Base-by-base conservation (phyloP, 352 stramenopile species). In the Pythium angustatum region DNA sequence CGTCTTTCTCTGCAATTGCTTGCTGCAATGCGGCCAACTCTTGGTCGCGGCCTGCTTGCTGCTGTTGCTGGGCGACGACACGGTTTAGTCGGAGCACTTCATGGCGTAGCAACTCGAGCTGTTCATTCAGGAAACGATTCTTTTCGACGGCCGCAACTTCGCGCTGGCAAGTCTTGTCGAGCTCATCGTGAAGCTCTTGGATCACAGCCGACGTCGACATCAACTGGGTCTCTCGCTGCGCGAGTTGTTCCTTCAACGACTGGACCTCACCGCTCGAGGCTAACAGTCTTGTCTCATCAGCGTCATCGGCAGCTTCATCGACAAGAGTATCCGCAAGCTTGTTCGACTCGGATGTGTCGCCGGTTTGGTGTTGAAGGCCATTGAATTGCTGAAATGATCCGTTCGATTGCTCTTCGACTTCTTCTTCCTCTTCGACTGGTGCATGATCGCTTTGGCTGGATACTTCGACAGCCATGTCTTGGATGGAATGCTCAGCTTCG, bases 1-100 rank as follows among this genome's bases (percentile, higher is more conserved):
- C 71, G 40, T 94, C 85, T 57, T 94, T 94, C 44, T 92, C 83
- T 3, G 62, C 68, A 24, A 94, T 50, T 4, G 84, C 85, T 27
- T 78, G 45, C 54, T 94, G 85, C 50, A 94, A 58, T 9, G 78
- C 70, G 22, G 80, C 69, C 3, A 92, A 49, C 21, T 90, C 80
- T n/a, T 66, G 12, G 26, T 77, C 75, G 30, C 70, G 72, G 43
- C 58, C 58, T 24, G 26, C 10, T 28, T 51, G 41, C 48, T 74
- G 62, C 43, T 70, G 62, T 24, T 85, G 75, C 9, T 55, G 56
- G 31, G 48, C 77, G 56, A 66, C 69, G 48, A 72, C 79, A 44
- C 70, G 73, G 47, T 76, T 87, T n/a, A 88, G 48, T 45, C 85
- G 83, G 5, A 71, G 69, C 64, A 90, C 77, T 65, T 92, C 82